Percentiles rank a stretch among this genome's conserved stretches.
phyloP scores from a whole-genome alignment of 805 yeast species.

The Peterozyma toletana region DNA sequence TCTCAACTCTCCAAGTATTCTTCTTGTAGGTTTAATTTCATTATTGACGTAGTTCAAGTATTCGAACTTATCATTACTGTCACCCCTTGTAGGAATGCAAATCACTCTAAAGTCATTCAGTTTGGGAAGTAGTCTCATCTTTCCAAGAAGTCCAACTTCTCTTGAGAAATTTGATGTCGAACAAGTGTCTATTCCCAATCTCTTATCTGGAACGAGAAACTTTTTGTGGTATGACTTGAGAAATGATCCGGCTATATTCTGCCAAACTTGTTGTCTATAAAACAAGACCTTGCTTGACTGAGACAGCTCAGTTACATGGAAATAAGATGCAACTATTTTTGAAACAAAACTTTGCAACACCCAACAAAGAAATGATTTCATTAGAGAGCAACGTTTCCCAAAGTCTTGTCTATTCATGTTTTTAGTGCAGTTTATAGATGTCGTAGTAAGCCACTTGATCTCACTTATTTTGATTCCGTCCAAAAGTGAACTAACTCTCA shows the following conservation, averaged over 20 bases:
- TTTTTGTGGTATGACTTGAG: slow-evolving; percentile 30
- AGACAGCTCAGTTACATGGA: slow-evolving; percentile 60
- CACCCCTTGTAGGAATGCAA: slow-evolving; percentile 41
- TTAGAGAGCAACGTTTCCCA: slow-evolving; percentile 24
- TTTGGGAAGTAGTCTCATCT: slow-evolving; percentile 53
- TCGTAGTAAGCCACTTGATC: slow-evolving; percentile 49
- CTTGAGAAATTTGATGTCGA: slow-evolving; percentile 7
- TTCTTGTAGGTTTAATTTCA: slow-evolving; percentile 36
- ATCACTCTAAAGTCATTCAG: slow-evolving; percentile 50
- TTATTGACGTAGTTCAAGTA: slow-evolving; percentile 27
- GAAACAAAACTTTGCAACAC: slow-evolving; percentile 38
- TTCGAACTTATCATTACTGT: slow-evolving; percentile 22
- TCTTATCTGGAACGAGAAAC: slow-evolving; percentile 21
- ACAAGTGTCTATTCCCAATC: slow-evolving; percentile 6
- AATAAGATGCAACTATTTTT: slow-evolving; percentile 42
- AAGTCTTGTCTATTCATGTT: slow-evolving; percentile 34
- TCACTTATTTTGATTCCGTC: slow-evolving; percentile 31
- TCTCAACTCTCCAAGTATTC: slow-evolving; percentile 27
- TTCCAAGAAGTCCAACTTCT: slow-evolving; percentile 28
- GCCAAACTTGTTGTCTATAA: slow-evolving; percentile 60
- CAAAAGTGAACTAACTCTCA: slow-evolving; percentile 25
- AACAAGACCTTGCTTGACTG: slow-evolving; percentile 31
- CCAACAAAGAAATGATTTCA: slow-evolving; percentile 50
- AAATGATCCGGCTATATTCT: slow-evolving; percentile 30
- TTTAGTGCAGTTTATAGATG: slow-evolving; percentile 9